These are phyloP conservation scores for Colletotrichum tanaceti DNA, from an alignment of 2,329 filamentous ascomycete genomes.

Conservation along the genomic window DNA sequence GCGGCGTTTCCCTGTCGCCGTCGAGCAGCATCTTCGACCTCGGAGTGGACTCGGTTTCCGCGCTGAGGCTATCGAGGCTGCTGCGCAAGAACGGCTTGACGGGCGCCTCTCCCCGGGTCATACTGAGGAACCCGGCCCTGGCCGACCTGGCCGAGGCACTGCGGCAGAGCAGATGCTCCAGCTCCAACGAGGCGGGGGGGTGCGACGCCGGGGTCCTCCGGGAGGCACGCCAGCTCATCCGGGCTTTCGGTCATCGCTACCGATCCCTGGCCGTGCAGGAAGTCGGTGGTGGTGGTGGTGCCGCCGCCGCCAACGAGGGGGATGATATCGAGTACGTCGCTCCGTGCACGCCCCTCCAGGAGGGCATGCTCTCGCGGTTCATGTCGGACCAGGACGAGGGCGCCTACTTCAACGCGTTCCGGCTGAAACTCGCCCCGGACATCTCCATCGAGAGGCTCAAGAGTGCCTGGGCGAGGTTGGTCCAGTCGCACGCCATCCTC, in stretches of 20 bases:
- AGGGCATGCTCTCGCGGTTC: constrained; percentile 83
- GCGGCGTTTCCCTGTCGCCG: too few species aligned
- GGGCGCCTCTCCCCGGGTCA: constrained; percentile 69
- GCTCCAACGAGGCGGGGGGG: too few species aligned
- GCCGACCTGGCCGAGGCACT: constrained; percentile 59
- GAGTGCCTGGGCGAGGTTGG: constrained; percentile 67
- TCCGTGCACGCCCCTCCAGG: constrained; percentile 87
- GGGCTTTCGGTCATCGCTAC: constrained; percentile 73
- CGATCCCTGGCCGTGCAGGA: constrained; percentile 62
- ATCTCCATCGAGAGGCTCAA: constrained; percentile 62
- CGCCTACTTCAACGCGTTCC: constrained; percentile 83
- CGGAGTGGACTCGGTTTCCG: constrained; percentile 89
- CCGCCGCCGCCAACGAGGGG: too few species aligned
- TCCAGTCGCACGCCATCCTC: constrained; percentile 70
- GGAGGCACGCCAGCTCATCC: constrained; percentile 69
- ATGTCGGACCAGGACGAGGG: constrained; percentile 63
- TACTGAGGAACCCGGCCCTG: constrained; percentile 73
- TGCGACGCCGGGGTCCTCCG: too few species aligned
- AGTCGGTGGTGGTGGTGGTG: constrained; percentile 18
- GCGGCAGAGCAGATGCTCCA: constrained; percentile 29
- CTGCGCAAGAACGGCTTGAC: constrained; percentile 73
- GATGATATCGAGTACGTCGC: constrained; percentile 80
- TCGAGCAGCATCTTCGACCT: constrained; percentile 83
- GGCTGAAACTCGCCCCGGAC: constrained; percentile 62
- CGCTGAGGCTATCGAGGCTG: constrained; percentile 73